These are phyloP conservation scores for Astrocystis sublimbata DNA, from an alignment of 495 filamentous ascomycete species.

Conservation along the genomic window DNA sequence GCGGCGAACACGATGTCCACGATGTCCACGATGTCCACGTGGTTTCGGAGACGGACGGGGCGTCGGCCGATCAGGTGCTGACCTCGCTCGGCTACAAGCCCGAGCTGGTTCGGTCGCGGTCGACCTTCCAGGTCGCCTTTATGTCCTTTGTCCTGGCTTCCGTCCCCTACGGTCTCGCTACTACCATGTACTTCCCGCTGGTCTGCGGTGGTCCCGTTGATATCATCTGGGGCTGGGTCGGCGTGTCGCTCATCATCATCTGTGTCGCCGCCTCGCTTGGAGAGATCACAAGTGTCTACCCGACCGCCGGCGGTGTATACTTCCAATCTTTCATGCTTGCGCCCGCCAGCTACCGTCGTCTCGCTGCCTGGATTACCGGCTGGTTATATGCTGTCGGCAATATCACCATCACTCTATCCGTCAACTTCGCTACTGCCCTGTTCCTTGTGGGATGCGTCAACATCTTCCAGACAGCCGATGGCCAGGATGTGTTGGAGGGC, in stretches of 20 bases:
- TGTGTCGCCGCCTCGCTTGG: slow-evolving; percentile 55
- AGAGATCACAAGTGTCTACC: slow-evolving; percentile 59
- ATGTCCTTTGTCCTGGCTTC: slow-evolving; percentile 58
- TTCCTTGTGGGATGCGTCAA: slow-evolving; percentile 57
- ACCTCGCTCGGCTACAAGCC: slow-evolving; percentile 55
- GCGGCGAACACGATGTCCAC: slow-evolving; percentile 16
- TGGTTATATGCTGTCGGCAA: slow-evolving; percentile 70
- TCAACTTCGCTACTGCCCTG: slow-evolving; percentile 65
- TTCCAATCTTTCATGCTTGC: slow-evolving; percentile 60
- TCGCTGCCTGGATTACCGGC: slow-evolving; percentile 64
- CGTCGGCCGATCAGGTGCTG: slow-evolving; percentile 49
- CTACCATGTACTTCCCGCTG: slow-evolving; percentile 69
- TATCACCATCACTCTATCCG: slow-evolving; percentile 68
- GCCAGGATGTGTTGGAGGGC: slow-evolving; percentile 41
- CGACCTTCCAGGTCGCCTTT: slow-evolving; percentile 58
- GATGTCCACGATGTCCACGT: too few species aligned
- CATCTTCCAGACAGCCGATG: slow-evolving; percentile 48
- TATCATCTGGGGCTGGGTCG: slow-evolving; percentile 65
- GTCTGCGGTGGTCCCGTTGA: slow-evolving; percentile 64
- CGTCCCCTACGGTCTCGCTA: slow-evolving; percentile 67
- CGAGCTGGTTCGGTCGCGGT: slow-evolving; percentile 52
- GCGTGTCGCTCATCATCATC: slow-evolving; percentile 52
- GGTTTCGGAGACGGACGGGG: slow-evolving; percentile 16
- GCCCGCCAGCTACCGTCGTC: slow-evolving; percentile 37
- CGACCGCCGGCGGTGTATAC: slow-evolving; percentile 57